Evolutionary conservation across 768 basidiomycete species (phyloP).

Genomic region (Phanerochaete sordida): DNA sequence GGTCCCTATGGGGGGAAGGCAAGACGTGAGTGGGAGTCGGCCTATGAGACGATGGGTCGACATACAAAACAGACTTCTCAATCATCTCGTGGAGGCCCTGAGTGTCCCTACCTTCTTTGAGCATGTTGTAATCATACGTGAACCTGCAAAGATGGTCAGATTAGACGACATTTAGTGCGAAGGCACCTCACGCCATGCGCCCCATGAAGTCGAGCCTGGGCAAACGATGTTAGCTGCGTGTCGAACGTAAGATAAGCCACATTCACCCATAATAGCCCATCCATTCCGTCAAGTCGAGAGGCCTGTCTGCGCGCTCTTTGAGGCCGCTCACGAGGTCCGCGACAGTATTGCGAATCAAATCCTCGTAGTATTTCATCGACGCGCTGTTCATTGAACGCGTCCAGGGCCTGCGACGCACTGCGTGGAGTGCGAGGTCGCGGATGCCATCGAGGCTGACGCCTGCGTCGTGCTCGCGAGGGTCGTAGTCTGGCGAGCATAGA

Average conservation of each 20-base stretch:
- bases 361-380: constrained; percentile 11
- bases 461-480: constrained; percentile 6
- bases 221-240: not conserved
- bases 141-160: not conserved
- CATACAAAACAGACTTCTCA: not conserved
- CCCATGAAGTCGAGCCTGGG: constrained; percentile 12
- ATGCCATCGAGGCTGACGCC: constrained; percentile 11
- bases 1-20: not conserved
- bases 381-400: constrained; percentile 7
- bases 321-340: not conserved
- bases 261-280: constrained; percentile 10
- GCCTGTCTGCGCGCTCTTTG: not conserved
- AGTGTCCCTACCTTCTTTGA: not conserved
- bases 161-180: too few species aligned
- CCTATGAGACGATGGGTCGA: not conserved
- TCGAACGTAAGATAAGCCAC: not conserved
- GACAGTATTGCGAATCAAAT: constrained; percentile 1
- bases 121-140: not conserved
- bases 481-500: constrained; percentile 4
- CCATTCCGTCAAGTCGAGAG: constrained; percentile 4
- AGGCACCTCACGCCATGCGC: constrained; percentile 9
- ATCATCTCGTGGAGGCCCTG: not conserved
- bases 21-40: not conserved
- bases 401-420: constrained; percentile 7
- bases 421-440: constrained; percentile 3